Conservation (phyloP, 352 stramenopile genomes). For the Pythium phragmitis region DNA sequence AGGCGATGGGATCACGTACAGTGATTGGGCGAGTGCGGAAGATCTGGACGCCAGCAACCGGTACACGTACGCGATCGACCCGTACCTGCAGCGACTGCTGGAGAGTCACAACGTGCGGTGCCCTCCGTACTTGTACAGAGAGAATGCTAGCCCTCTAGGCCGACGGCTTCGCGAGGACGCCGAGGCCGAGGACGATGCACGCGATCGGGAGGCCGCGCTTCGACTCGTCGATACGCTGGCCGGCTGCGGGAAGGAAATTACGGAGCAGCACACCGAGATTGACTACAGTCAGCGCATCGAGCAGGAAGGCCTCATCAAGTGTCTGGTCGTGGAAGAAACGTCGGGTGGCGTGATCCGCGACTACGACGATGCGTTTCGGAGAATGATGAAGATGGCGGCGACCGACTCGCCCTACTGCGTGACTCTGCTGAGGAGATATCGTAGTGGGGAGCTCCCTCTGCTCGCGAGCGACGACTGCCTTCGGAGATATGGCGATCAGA, state of each 20-base stretch:
- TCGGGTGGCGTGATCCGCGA: slow-evolving; percentile 8
- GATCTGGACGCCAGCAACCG: slow-evolving; percentile 20
- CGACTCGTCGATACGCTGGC: slow-evolving; percentile 7
- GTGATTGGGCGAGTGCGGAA: slow-evolving; percentile 16
- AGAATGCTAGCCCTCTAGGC: background rate
- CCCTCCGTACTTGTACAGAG: slow-evolving; percentile 20
- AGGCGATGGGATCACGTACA: slow-evolving; percentile 24
- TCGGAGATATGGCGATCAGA: slow-evolving; percentile 9
- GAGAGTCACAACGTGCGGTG: slow-evolving; percentile 21
- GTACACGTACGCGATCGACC: slow-evolving; percentile 31
- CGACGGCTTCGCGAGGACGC: background rate
- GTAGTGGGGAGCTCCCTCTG: background rate
- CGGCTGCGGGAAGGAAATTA: slow-evolving; percentile 15
- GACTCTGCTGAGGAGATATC: slow-evolving; percentile 7
- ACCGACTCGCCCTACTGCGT: slow-evolving; percentile 23
- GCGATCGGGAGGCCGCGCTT: background rate
- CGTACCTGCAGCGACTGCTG: slow-evolving; percentile 17
- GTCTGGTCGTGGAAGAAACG: slow-evolving; percentile 12
- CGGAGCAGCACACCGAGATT: background rate
- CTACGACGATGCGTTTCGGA: slow-evolving; percentile 19
- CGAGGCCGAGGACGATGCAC: background rate
- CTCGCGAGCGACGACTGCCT: slow-evolving; percentile 13
- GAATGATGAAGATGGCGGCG: slow-evolving; percentile 15
- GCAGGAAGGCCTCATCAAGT: slow-evolving; percentile 26
- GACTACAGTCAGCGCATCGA: slow-evolving; percentile 6